These are phyloP conservation scores for Chlamydomonas asymmetrica DNA, from an alignment of 139 green algal species.

Conservation along the genomic window DNA sequence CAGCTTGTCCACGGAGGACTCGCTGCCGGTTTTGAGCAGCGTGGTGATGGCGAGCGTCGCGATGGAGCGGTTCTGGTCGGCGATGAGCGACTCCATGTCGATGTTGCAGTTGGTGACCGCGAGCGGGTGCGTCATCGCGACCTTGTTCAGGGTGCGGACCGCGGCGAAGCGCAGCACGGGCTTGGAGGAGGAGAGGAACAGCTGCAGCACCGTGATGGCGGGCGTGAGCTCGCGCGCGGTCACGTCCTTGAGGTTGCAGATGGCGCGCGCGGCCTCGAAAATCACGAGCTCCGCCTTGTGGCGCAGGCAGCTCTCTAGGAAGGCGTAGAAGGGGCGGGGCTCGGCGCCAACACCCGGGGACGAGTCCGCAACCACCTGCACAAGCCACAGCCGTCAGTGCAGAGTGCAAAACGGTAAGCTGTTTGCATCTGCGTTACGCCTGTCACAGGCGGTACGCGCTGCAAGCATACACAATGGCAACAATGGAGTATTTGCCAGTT, in stretches of 20 bases:
- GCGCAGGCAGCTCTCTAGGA: constrained; percentile 93
- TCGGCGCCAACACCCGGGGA: constrained; percentile 57
- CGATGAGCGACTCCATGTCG: constrained; percentile 98
- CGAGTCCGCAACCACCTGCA: constrained; percentile 60
- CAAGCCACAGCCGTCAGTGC: background rate
- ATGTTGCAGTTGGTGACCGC: constrained; percentile 98
- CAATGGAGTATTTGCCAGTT: too few relatives aligned
- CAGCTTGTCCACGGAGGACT: constrained; percentile 95
- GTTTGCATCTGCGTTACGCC: too few relatives aligned
- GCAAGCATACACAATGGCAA: too few relatives aligned
- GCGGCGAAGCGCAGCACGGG: constrained; percentile 94
- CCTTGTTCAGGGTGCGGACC: constrained; percentile 90
- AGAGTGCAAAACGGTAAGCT: too few relatives aligned
- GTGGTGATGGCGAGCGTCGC: constrained; percentile 99
- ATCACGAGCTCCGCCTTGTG: constrained; percentile 93
- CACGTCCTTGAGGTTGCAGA: constrained; percentile 90
- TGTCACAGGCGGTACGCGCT: too few relatives aligned
- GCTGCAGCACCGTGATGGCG: constrained; percentile 97
- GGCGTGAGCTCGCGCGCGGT: constrained; percentile 89
- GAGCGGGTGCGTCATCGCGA: constrained; percentile 93
- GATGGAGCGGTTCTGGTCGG: constrained; percentile 90
- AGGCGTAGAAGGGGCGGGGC: constrained; percentile 95
- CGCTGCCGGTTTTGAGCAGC: constrained; percentile 96
- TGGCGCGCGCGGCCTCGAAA: constrained; percentile 95
- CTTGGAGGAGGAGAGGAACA: constrained; percentile 96